Evolutionary conservation across 495 filamentous ascomycete species (phyloP).

Genomic region (Ramalina intermedia): DNA sequence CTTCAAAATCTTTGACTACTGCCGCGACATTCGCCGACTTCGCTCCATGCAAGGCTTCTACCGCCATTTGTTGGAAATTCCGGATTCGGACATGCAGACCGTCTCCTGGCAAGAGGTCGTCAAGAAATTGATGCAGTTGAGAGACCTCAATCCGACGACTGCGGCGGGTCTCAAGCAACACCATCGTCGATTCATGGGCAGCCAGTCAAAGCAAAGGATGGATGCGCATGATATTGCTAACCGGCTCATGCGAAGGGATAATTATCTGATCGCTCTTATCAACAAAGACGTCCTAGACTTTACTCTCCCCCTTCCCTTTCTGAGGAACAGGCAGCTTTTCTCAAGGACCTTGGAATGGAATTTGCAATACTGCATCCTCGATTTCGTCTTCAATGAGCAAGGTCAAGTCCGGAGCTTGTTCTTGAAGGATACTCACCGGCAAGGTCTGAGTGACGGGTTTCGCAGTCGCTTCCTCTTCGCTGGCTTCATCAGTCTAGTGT

Average conservation of each 20-base stretch:
- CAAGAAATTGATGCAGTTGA: conserved; percentile 67
- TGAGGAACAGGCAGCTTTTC: conserved; percentile 63
- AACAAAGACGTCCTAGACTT: conserved; percentile 92
- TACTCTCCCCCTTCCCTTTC: conserved; percentile 69
- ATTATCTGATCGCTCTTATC: conserved; percentile 89
- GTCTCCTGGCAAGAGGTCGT: conserved; percentile 94
- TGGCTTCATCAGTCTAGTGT: conserved; percentile 72
- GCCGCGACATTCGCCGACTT: conserved; percentile 63
- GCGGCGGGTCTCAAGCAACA: conserved; percentile 47
- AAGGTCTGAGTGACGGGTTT: conserved; percentile 60
- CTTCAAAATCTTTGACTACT: conserved; percentile 56
- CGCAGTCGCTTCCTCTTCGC: conserved; percentile 63
- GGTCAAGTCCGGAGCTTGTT: conserved; percentile 74
- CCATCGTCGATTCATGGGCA: conserved; percentile 56
- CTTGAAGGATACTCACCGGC: conserved; percentile 65
- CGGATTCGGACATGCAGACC: conserved; percentile 87
- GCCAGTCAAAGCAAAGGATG: conserved; percentile 84
- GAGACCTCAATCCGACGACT: conserved; percentile 77
- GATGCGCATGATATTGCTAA: conserved; percentile 97
- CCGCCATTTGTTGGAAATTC: conserved; percentile 67
- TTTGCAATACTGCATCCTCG: conserved; percentile 72
- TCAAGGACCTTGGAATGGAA: conserved; percentile 80
- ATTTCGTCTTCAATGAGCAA: conserved; percentile 82
- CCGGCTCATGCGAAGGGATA: conserved; percentile 88
- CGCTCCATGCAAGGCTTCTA: conserved; percentile 80